Base-by-base conservation (phyloP, 2,329 filamentous ascomycete genomes). In the Monosporascus sp. region DNA sequence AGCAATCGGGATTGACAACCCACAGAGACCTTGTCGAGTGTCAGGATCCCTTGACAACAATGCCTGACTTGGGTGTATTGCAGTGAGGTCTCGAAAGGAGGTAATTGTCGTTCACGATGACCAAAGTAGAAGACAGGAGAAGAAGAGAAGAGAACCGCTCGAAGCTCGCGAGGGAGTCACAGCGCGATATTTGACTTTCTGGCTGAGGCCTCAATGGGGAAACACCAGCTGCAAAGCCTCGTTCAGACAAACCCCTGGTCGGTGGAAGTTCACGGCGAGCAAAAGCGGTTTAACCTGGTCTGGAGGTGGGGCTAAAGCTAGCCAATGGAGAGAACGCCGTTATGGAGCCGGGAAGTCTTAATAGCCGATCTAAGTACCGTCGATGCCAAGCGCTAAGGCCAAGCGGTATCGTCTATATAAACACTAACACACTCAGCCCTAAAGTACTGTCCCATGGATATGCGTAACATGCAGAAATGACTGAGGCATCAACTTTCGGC, bases 131-230 rank as follows among this genome's bases (percentile, higher is more conserved):
- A 48, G 52, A 52, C 58, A 51, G 52, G 47, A 54, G 52, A 54
- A 52, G 54, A 59, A 57, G 59, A 36, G 41, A 49, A 46, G 49
- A 55, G 26, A 41, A 22, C 36, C 53, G 19, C 50, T 56, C 44
- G 44, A 52, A 53, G 36, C 54, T 53, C 59, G 66, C 61, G 63
- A 64, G 64, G 65, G 66, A 68, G 66, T 67, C 65, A 68, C 54
- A 43, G 55, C 58, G 52, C 58, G 65, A 65, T 69, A 69, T 69
- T 67, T 69, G 64, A 69, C 55, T 57, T 57, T 53, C 49, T 55
- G 56, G 54, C 52, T 61, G 49, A 57, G 56, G 59, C 46, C 46
- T 41, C 53, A 51, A 56, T 19, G 51, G 52, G 56, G 55, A 45
- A 31, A 54, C 56, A 50, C 46, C 57, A 62, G 59, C 51, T 57